Conservation (phyloP, 805 yeast species). For the Saccharomycopsis olivae region DNA sequence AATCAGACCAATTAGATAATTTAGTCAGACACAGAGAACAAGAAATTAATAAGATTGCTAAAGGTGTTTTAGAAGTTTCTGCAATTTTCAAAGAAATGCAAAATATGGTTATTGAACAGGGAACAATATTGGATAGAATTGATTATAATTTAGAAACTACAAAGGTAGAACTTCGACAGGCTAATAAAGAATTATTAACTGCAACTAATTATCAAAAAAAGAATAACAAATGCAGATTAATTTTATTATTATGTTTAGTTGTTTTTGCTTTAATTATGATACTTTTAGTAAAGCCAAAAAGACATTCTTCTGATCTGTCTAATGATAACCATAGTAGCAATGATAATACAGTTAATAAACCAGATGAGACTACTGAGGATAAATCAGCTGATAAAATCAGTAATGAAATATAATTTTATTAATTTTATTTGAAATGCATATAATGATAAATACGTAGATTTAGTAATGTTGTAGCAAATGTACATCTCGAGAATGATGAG, state of each 20-base stretch:
- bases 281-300: slow-evolving; percentile 10
- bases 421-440: too few species aligned
- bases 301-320: background rate
- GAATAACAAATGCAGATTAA: slow-evolving; percentile 84
- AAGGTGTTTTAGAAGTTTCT: slow-evolving; percentile 87
- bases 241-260: slow-evolving; percentile 58
- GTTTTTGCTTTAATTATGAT: slow-evolving; percentile 44
- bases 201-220: slow-evolving; percentile 80
- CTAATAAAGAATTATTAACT: slow-evolving; percentile 64
- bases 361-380: slow-evolving; percentile 10
- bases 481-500: too few species aligned
- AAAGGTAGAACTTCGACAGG: slow-evolving; percentile 61
- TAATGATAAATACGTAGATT: too few species aligned
- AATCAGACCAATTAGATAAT: slow-evolving; percentile 19
- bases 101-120: slow-evolving; percentile 86
- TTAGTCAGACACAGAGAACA: slow-evolving; percentile 57
- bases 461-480: too few species aligned
- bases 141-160: slow-evolving; percentile 84
- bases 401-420: too few species aligned
- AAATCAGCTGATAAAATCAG: background rate
- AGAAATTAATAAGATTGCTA: slow-evolving; percentile 84
- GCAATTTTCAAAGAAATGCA: slow-evolving; percentile 92
- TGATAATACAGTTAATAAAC: slow-evolving; percentile 11
- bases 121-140: slow-evolving; percentile 84
- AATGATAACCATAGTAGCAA: slow-evolving; percentile 3